Evolutionary conservation across 768 basidiomycete species (phyloP), one percentile per base, ranked within the genome.

Genomic region (Auriscalpium orientale): DNA sequence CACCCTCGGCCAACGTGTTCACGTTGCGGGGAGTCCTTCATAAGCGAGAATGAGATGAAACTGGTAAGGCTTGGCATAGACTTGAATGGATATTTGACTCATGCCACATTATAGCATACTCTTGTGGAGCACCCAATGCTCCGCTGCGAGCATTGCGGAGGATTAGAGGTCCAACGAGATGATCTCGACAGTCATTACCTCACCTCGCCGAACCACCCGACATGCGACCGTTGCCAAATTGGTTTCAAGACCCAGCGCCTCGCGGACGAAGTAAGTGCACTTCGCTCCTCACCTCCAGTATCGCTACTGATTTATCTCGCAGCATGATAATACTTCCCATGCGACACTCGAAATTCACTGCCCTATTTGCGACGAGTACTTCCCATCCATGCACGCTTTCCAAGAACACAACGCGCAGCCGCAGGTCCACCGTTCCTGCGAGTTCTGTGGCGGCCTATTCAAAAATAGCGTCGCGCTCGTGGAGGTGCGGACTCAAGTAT

Each of bases 131-230:
- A 60, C 37, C 56, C 58, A 11, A 54, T 58, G 49, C 45, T 60
- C 45, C 58, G 58, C 34, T 60, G 58, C 46, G 58, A 56, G 22
- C 56, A 15, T 4, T 43, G 56, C 22, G n/a, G 33, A 21, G 52
- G 58, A 18, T 7, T 58, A 44, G 13, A 51, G n/a, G 58, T 28
- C 1, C 28, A 28, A 28, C 28, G 54, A 52, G 50, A 38, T n/a
- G 58, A 60, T 13, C 44, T 60, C 36, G 58, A 60, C 33, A 35
- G 15, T 36, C 59, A 60, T 36, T 60, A 60, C 33, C 57, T 54
- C 49, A 51, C 40, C 21, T 58, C 59, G 22, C 57, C 53, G 34
- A 51, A 44, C 57, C 59, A 60, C 46, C 54, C 59, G 4, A 34
- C 18, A 12, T 60, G 59, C 28, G 8, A 22, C 5, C 50, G 34